Evolutionary conservation across 2,329 filamentous ascomycete genomes (phyloP), one percentile per base, ranked within the genome.

Genomic region (Fusarium pseudonygamai): DNA sequence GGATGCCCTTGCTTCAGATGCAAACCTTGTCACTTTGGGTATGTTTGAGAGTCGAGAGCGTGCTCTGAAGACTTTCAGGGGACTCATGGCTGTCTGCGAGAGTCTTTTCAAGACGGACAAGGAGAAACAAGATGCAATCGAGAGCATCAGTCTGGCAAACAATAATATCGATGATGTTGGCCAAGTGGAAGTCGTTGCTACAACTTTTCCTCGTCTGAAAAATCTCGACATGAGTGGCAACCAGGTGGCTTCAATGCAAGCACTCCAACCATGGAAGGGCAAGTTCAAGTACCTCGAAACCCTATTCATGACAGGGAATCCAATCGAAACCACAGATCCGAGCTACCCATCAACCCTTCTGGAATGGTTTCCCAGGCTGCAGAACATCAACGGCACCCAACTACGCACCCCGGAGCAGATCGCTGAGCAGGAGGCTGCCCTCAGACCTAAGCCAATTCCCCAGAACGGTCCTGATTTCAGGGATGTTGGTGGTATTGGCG

Each of bases 151-250:
- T 42, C 88, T 99, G 18, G 91, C 93, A 24, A 90, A 90, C 80
- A 98, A 98, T 82, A 90, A 90, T 68, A 90, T 98, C 50, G 85
- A 89, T 57, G 91, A 93, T 71, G 89, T 97, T 42, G 81, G 85
- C 26, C 88, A 92, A 60, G 92, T 98, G 57, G 93, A 92, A 58
- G 87, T 90, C 3, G 87, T 98, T 4, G 91, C 94, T 15, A 88
- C 90, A 59, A 94, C 93, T 1, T 93, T 98, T 61, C 94, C 95
- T 1, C 92, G 95, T 69, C 86, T 98, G 67, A 92, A 94, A 80
- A 95, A 97, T 74, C 89, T 99, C 18, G 96, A 98, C 75, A 88
- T 98, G 32, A 96, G 94, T 61, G 90, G 92, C 79, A 98, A 98
- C 83, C 89, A 91, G 45, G 90, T 99, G 76, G 86, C 87, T 66